phyloP scores from a whole-genome alignment of 2,329 filamentous ascomycete species.

The Cyphellophora attinorum region DNA sequence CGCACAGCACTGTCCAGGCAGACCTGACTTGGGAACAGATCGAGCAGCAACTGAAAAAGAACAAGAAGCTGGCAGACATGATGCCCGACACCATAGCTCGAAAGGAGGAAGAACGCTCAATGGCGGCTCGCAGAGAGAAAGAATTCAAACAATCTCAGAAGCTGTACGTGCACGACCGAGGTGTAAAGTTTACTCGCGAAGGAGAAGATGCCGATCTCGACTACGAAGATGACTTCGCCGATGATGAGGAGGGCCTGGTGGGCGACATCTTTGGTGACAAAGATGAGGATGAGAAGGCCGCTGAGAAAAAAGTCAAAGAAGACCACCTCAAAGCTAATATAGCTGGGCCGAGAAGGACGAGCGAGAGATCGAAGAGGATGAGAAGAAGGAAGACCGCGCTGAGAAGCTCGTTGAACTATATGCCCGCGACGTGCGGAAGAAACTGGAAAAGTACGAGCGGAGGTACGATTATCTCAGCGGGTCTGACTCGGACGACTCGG shows the following conservation, averaged over 20 bases:
- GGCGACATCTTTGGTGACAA: slow-evolving; percentile 60
- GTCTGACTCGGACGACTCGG: slow-evolving; percentile 45
- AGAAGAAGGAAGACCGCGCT: slow-evolving; percentile 54
- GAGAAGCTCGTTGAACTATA: slow-evolving; percentile 54
- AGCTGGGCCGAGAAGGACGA: slow-evolving; percentile 25
- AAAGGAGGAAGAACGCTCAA: background rate
- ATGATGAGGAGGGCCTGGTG: slow-evolving; percentile 86
- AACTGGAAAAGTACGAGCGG: slow-evolving; percentile 74
- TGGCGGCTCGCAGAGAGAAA: background rate
- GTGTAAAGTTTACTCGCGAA: slow-evolving; percentile 31
- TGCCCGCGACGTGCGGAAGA: slow-evolving; percentile 64
- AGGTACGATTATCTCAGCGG: slow-evolving; percentile 78
- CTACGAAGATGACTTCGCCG: slow-evolving; percentile 69
- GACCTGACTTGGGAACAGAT: background rate
- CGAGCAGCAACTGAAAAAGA: background rate
- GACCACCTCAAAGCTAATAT: slow-evolving; percentile 82
- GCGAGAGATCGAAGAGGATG: slow-evolving; percentile 51
- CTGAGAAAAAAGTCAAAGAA: slow-evolving; percentile 62
- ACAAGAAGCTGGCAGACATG: slow-evolving; percentile 7
- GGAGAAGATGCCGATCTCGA: slow-evolving; percentile 56
- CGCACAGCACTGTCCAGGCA: slow-evolving; percentile 54
- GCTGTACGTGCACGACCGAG: slow-evolving; percentile 23
- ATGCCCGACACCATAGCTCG: background rate
- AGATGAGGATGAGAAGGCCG: slow-evolving; percentile 66
- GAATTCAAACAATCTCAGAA: slow-evolving; percentile 5